Percentiles rank a stretch among this genome's conserved stretches.
These are phyloP conservation scores for Mycena chlorophos DNA, from an alignment of 768 basidiomycete species.

Conservation along the genomic window DNA sequence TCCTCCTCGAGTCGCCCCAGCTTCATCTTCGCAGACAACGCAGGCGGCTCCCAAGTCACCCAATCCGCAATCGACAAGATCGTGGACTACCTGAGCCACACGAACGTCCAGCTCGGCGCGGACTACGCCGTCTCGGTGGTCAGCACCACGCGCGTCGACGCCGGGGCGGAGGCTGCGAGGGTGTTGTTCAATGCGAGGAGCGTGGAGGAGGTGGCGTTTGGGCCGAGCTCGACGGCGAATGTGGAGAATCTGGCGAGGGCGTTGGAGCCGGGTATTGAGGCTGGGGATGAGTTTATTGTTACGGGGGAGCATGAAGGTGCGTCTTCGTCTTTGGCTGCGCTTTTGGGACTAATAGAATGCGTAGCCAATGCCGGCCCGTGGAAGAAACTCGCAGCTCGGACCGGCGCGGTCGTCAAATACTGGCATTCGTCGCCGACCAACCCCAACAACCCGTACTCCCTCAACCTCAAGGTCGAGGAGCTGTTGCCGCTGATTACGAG, in stretches of 20 bases:
- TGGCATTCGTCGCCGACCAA: conserved; percentile 56
- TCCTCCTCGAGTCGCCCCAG: no score
- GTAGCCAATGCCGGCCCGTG: conserved; percentile 75
- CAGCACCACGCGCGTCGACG: conserved; percentile 48
- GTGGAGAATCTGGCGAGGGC: conserved; percentile 69
- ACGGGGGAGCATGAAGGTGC: conserved; percentile 79
- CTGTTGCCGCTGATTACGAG: conserved; percentile 61
- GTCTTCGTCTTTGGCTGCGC: conserved; percentile 3
- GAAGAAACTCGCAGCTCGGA: conserved; percentile 68
- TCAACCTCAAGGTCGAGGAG: conserved; percentile 52
- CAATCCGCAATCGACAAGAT: conserved; percentile 55
- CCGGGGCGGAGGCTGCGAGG: conserved; percentile 52
- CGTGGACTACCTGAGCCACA: conserved; percentile 66
- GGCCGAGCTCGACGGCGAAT: conserved; percentile 65
- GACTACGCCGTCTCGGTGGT: conserved; percentile 60
- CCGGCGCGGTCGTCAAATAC: conserved; percentile 53
- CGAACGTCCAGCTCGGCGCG: conserved; percentile 75
- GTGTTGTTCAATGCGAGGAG: conserved; percentile 66
- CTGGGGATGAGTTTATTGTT: conserved; percentile 75
- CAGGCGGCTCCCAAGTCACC: conserved; percentile 62
- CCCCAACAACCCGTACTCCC: conserved; percentile 65
- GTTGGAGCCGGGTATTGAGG: conserved; percentile 52
- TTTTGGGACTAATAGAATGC: not conserved
- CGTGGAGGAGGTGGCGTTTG: conserved; percentile 64
- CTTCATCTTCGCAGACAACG: conserved; percentile 74